phyloP scores from a whole-genome alignment of 768 basidiomycete species.

The Tylopilus cervinicoccineus region DNA sequence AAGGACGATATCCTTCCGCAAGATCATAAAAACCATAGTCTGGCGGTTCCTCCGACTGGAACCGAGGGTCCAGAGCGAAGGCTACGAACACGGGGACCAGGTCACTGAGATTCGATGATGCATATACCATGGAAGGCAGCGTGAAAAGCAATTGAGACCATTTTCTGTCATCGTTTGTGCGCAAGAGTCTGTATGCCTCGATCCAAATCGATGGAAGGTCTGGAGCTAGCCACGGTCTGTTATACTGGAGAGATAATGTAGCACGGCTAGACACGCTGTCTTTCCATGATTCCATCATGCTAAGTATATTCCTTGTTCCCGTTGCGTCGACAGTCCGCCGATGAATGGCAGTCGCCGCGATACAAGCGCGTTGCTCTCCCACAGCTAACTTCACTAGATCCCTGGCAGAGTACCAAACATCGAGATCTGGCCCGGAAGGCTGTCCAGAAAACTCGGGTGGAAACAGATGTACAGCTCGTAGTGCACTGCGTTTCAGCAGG shows the following conservation, averaged over 20 bases:
- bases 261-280: not conserved
- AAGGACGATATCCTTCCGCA: conserved; percentile 5
- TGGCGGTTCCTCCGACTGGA: conserved; percentile 14
- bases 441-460: conserved; percentile 2
- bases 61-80: conserved; percentile 15
- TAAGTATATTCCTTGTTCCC: not conserved
- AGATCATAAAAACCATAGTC: conserved; percentile 8
- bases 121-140: conserved; percentile 31
- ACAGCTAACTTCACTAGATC: not conserved
- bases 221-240: conserved; percentile 24
- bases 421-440: not conserved
- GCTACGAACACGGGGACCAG: conserved; percentile 31
- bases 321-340: not conserved
- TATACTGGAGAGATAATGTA: conserved; percentile 19
- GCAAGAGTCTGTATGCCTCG: conserved; percentile 23
- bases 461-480: conserved; percentile 8
- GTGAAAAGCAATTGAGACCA: conserved; percentile 28
- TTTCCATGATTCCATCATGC: conserved; percentile 11
- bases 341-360: conserved; percentile 5
- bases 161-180: conserved; percentile 3
- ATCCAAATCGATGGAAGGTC: conserved; percentile 23
- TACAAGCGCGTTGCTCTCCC: conserved; percentile 13
- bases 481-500: conserved; percentile 17
- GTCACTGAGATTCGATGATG: conserved; percentile 2
- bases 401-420: conserved; percentile 14